A percentile compares a stretch with the other conserved stretches of the same genome.
Evolutionary conservation across 495 filamentous ascomycete genomes (phyloP).

Genomic region (Penicillium soppii): DNA sequence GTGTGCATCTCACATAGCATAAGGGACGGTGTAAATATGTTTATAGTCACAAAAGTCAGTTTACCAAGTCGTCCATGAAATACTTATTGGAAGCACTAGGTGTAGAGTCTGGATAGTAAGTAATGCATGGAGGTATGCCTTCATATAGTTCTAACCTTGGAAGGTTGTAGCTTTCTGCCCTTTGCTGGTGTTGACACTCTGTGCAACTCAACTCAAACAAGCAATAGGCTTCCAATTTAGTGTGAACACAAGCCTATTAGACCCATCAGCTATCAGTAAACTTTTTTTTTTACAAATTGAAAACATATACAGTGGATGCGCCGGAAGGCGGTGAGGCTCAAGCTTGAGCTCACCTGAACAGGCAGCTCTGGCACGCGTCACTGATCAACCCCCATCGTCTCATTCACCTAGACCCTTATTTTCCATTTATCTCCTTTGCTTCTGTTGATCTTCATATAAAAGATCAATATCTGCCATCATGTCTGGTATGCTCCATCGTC

Average conservation of each 20-base stretch:
- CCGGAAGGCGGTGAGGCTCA: slow-evolving; percentile 29
- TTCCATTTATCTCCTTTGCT: slow-evolving; percentile 9
- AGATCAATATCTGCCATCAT: slow-evolving; percentile 30
- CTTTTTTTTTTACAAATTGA: too few species aligned
- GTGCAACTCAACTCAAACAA: too few species aligned
- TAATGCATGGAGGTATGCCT: background rate
- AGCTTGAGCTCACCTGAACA: slow-evolving; percentile 47
- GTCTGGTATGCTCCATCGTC: slow-evolving; percentile 37
- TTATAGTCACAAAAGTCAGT: slow-evolving; percentile 11
- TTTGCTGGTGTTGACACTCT: too few species aligned
- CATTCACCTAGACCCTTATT: slow-evolving; percentile 14
- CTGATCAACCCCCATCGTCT: slow-evolving; percentile 26
- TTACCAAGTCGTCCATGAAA: background rate
- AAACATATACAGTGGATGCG: background rate
- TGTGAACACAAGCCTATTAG: too few species aligned
- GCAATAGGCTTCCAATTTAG: too few species aligned
- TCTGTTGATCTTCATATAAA: slow-evolving; percentile 9
- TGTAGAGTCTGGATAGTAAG: too few species aligned
- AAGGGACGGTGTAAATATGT: slow-evolving; percentile 11
- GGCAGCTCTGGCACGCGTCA: slow-evolving; percentile 48
- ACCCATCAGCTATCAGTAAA: too few species aligned
- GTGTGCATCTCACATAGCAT: slow-evolving; percentile 20
- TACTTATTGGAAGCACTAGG: too few species aligned
- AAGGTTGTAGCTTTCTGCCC: too few species aligned
- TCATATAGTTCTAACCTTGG: background rate